Evolutionary conservation across 805 yeast species (phyloP).

Genomic region (Saccharomycopsis sp.): DNA sequence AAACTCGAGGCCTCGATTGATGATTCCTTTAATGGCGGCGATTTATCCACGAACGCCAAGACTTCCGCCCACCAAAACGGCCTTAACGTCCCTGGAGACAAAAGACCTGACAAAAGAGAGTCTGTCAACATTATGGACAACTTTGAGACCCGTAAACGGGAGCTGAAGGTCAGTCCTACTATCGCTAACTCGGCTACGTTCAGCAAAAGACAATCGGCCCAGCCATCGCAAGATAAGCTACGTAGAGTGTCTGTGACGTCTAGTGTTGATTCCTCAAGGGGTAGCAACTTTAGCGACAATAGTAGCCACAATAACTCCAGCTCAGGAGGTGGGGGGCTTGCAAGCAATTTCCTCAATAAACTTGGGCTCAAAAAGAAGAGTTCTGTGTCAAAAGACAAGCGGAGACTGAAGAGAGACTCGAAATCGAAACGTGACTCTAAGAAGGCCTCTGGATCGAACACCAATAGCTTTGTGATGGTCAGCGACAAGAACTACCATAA

Average conservation of each 20-base stretch:
- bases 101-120: neutral
- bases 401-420: slow-evolving; percentile 1
- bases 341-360: slow-evolving; percentile 19
- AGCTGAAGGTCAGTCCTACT: neutral
- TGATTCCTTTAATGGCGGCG: slow-evolving; percentile 11
- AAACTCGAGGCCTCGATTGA: slow-evolving; percentile 20
- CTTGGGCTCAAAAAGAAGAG: slow-evolving; percentile 16
- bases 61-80: neutral
- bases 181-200: neutral
- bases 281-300: neutral
- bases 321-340: slow-evolving; percentile 9
- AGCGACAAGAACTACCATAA: neutral
- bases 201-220: neutral
- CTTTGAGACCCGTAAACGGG: neutral
- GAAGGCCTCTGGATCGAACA: too few relatives aligned
- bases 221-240: neutral
- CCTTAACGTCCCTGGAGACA: neutral
- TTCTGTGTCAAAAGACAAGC: slow-evolving; percentile 2
- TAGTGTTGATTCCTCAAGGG: neutral
- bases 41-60: neutral
- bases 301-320: slow-evolving; percentile 4
- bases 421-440: slow-evolving; percentile 7
- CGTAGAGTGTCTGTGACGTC: slow-evolving; percentile 3
- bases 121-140: neutral
- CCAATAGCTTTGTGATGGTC: neutral